Evolutionary conservation across 108 stramenopile genomes (phyloP), one percentile per base, ranked within the genome.

Genomic region (Mayamaea pseudoterrestris): DNA sequence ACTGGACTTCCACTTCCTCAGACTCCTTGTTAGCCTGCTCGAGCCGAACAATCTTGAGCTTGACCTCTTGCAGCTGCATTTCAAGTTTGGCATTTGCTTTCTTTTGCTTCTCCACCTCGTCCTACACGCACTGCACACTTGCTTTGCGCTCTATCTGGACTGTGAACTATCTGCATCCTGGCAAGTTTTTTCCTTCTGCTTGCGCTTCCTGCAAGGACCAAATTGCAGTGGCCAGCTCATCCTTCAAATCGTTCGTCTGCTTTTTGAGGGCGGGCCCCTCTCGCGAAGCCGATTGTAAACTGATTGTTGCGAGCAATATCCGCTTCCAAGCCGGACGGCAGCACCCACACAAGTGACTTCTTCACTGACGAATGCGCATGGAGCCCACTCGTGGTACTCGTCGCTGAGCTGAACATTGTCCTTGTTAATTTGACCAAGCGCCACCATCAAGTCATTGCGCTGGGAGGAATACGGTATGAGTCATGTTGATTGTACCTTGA

Each of bases 261-360:
- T 76, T 82, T 61, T 93, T 88, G 20, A 88, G 71, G 28, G 59
- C 53, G 14, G 67, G 76, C 47, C 86, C 76, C 50, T 83, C 80
- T 39, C 91, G 74, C 30, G 76, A 74, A 17, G 74, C 57, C 0
- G 81, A 57, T 50, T 93, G 91, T 7, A 73, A n/a, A 49, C 46
- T 83, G 80, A 58, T 93, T 93, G 40, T 79, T 65, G 18, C 71
- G 66, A 20, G 83, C 79, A 41, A 93, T 86, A 29, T 86, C 81
- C 0, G 50, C 44, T 48, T 88, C 83, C 50, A 93, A 68, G 76
- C 28, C 63, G 64, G 43, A 81, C 80, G 54, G 88, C 91, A 13
- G 50, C 50, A 29, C 73, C 69, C 11, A 83, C 60, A 40, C 65
- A 55, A 31, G 74, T 60, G 7, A 73, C 58, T 55, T 82, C 78